phyloP scores from a whole-genome alignment of 2,329 filamentous ascomycete genomes.

The Trichoderma koningii region DNA sequence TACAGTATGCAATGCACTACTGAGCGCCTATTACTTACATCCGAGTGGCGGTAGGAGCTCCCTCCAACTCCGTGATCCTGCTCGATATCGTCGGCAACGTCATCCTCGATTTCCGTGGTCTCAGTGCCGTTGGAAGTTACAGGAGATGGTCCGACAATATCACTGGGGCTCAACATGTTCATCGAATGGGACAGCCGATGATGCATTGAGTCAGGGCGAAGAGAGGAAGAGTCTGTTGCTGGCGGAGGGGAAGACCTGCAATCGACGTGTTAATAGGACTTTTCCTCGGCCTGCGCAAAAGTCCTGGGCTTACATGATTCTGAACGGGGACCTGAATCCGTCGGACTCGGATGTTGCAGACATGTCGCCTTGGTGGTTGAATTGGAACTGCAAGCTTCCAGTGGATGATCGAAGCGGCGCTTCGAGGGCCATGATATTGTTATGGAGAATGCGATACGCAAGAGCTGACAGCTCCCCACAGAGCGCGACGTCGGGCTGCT shows the following conservation, averaged over 20 bases:
- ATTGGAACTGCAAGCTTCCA: slow-evolving; percentile 47
- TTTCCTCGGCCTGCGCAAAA: background rate
- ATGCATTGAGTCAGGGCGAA: slow-evolving; percentile 55
- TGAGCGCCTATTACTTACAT: slow-evolving; percentile 34
- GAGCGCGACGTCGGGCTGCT: background rate
- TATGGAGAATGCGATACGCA: slow-evolving; percentile 18
- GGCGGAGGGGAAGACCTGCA: slow-evolving; percentile 43
- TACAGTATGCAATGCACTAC: background rate
- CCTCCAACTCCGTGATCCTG: slow-evolving; percentile 32
- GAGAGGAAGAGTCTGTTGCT: slow-evolving; percentile 48
- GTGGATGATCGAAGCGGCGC: slow-evolving; percentile 65
- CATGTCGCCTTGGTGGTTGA: slow-evolving; percentile 53
- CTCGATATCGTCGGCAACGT: slow-evolving; percentile 63
- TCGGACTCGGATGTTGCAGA: slow-evolving; percentile 57
- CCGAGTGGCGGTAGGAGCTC: slow-evolving; percentile 34
- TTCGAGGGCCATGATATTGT: slow-evolving; percentile 42
- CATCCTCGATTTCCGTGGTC: slow-evolving; percentile 82
- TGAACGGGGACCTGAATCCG: slow-evolving; percentile 50
- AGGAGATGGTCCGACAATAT: slow-evolving; percentile 77
- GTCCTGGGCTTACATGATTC: slow-evolving; percentile 51
- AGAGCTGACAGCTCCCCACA: background rate
- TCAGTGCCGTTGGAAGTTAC: slow-evolving; percentile 84
- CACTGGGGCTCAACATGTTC: slow-evolving; percentile 63
- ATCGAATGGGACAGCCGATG: slow-evolving; percentile 53
- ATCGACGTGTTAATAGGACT: slow-evolving; percentile 10